Conservation (phyloP, 805 yeast species). For the Wickerhamomyces ciferrii region DNA sequence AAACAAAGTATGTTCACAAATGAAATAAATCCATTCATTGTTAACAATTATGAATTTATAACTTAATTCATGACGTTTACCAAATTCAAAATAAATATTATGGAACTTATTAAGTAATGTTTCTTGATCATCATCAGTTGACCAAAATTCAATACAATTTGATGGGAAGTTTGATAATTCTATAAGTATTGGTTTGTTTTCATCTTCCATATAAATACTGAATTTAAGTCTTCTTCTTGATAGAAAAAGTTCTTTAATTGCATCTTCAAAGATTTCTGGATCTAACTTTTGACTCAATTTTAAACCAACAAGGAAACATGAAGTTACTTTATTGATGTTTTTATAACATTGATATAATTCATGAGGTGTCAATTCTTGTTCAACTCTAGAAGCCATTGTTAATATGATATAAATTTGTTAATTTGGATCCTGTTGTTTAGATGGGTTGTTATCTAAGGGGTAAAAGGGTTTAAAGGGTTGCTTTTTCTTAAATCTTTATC, state of each 20-base stretch:
- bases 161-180: background rate
- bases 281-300: background rate
- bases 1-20: conserved; percentile 1
- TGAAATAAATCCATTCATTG: background rate
- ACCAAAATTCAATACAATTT: background rate
- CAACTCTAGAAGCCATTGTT: background rate
- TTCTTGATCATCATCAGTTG: background rate
- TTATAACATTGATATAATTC: background rate
- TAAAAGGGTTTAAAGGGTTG: too few relatives aligned
- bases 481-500: too few relatives aligned
- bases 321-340: background rate
- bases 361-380: background rate
- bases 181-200: background rate
- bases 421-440: too few relatives aligned
- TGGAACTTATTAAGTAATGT: background rate
- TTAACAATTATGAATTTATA: background rate
- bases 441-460: too few relatives aligned
- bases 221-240: background rate
- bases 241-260: background rate
- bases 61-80: background rate
- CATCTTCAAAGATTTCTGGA: background rate
- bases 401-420: too few relatives aligned
- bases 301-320: background rate
- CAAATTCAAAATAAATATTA: background rate
- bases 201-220: background rate